Base-by-base conservation (phyloP, 306 rosid species). In the Vicia villosa region DNA sequence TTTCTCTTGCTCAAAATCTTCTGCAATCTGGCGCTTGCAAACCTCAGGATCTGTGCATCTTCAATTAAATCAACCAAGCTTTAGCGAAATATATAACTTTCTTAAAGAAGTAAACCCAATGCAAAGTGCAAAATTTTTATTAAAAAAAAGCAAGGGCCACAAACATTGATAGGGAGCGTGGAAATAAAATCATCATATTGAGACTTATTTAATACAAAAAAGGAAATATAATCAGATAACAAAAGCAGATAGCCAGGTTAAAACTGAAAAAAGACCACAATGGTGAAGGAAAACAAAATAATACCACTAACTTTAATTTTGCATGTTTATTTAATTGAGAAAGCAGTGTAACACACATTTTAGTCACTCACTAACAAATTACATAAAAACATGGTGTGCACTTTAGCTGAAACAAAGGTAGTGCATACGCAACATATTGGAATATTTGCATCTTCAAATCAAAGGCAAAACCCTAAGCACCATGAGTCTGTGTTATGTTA, bases 1-100 rank as follows among this genome's bases (percentile, higher is more conserved):
- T 68, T 79, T 87, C 86, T 90, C 98, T 3, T 72, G 70, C 76
- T 85, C 72, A 66, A 88, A 88, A 84, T 94, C 97, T 58, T 87
- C 90, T 45, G 60, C 87, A 41, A 90, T 84, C 76, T 76, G 83
- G 77, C 82, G 88, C 77, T 80, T 90, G 87, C 98, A 94, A 61
- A 57, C 49, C 74, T 88, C 96, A 12, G 87, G 91, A 86, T 88
- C 94, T 37, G 90, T 86, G 85, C 98, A 94, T 80, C 98, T 90
- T 74, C 81, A 84, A 61, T 66, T 63, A 76, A 57, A 75, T 43
- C 59, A 69, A 65, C 66, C 69, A 77, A 74, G 19, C 76, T 54
- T 62, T 20, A 57, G 59, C 71, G 20, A 82, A 66, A 37, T 14
- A 69, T 13, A 59, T 22, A 28, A 66, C 21, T 2, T 47, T 34